Evolutionary conservation across 1,284 basidiomycete genomes (phyloP).

Genomic region (Neotropicomus parvogracilis): DNA sequence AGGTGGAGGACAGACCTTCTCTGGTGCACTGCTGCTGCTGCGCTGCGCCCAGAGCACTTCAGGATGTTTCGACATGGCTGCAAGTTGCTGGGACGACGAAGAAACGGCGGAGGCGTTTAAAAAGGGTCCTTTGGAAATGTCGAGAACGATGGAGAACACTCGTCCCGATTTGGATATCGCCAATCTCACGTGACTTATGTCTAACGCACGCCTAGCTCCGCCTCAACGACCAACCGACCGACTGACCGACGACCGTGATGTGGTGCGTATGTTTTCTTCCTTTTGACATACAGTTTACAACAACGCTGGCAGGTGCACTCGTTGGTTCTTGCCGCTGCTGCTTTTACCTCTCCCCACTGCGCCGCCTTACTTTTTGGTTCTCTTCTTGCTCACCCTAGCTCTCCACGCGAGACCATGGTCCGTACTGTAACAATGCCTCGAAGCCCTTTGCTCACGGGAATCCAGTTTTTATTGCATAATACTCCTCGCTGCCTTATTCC

Average conservation of each 20-base stretch:
- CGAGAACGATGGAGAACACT: slow-evolving; percentile 38
- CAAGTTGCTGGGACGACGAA: slow-evolving; percentile 11
- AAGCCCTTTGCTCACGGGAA: slow-evolving; percentile 9
- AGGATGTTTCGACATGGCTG: slow-evolving; percentile 62
- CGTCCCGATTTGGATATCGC: slow-evolving; percentile 20
- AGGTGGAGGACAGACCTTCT: slow-evolving; percentile 53
- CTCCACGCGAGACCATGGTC: slow-evolving; percentile 79
- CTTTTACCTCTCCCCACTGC: slow-evolving; percentile 75
- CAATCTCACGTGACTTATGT: slow-evolving; percentile 37
- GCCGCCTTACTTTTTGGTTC: slow-evolving; percentile 67
- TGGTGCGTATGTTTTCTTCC: slow-evolving; percentile 17
- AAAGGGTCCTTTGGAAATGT: slow-evolving; percentile 30
- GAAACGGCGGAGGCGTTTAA: slow-evolving; percentile 5
- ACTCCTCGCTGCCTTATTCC: slow-evolving; percentile 70
- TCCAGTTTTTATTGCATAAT: slow-evolving; percentile 78
- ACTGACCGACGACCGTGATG: slow-evolving; percentile 10
- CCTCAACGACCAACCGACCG: not conserved
- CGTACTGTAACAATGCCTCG: slow-evolving; percentile 24
- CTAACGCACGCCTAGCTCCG: not conserved
- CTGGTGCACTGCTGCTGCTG: slow-evolving; percentile 60
- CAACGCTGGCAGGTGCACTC: slow-evolving; percentile 57
- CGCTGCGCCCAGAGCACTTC: slow-evolving; percentile 92
- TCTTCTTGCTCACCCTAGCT: slow-evolving; percentile 70
- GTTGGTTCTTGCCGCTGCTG: slow-evolving; percentile 76
- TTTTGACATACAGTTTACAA: slow-evolving; percentile 2